Evolutionary conservation across 148 eudicot genomes (phyloP).

Genomic region (Chenopodium berlandieri): DNA sequence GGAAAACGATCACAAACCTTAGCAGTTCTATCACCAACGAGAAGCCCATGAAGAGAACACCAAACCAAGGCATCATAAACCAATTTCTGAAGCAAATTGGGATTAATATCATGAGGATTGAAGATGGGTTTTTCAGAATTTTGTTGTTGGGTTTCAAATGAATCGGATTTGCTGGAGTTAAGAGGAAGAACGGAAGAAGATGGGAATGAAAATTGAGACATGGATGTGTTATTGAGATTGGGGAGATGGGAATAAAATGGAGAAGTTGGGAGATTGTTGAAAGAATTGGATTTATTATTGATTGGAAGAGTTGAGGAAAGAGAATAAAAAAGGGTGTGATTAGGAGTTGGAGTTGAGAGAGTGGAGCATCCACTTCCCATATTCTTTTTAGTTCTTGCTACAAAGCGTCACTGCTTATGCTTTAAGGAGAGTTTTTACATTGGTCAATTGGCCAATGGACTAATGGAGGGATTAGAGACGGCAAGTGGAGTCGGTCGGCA

Average conservation of each 20-base stretch:
- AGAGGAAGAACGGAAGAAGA: conserved; percentile 22
- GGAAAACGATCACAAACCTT: conserved; percentile 42
- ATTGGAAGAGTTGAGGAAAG: conserved; percentile 4
- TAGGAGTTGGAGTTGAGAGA: conserved; percentile 15
- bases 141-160: conserved; percentile 27
- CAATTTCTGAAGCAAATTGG: conserved; percentile 53
- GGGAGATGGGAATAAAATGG: conserved; percentile 12
- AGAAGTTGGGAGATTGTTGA: neutral
- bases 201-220: conserved; percentile 28
- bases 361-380: conserved; percentile 38
- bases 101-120: conserved; percentile 57
- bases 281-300: conserved; percentile 20
- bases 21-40: conserved; percentile 67
- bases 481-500: too few species aligned
- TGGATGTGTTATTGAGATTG: conserved; percentile 17
- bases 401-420: neutral
- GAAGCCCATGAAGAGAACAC: conserved; percentile 82
- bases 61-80: conserved; percentile 76
- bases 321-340: neutral
- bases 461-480: too few species aligned
- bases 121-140: conserved; percentile 28
- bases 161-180: conserved; percentile 30
- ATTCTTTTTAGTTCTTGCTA: neutral
- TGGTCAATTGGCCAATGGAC: too few species aligned
- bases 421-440: neutral